Evolutionary conservation across 2,329 filamentous ascomycete species (phyloP).

Genomic region (Saccharata proteae): DNA sequence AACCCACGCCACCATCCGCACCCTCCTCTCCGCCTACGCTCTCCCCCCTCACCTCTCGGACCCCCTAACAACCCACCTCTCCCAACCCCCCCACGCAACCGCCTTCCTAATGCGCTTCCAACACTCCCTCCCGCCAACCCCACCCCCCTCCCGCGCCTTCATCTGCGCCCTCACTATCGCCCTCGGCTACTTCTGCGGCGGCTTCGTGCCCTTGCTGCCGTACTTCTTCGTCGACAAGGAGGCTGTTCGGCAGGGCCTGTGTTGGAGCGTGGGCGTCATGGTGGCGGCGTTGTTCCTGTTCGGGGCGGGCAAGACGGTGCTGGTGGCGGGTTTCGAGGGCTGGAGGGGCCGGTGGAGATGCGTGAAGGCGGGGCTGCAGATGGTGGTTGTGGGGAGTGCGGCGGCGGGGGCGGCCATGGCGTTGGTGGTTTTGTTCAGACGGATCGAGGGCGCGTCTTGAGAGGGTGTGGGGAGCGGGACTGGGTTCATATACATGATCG

Average conservation of each 20-base stretch:
- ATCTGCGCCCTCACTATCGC: conserved; percentile 54
- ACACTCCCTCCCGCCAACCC: conserved; percentile 32
- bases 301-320: conserved; percentile 34
- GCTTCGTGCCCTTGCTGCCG: conserved; percentile 35
- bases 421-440: conserved; percentile 1
- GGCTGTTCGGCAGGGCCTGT: conserved; percentile 27
- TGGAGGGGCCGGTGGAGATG: neutral
- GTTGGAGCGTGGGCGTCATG: conserved; percentile 39
- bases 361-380: neutral
- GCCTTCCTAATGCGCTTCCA: conserved; percentile 36
- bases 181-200: conserved; percentile 50
- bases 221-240: conserved; percentile 31
- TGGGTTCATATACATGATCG: too few species aligned
- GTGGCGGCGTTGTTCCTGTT: conserved; percentile 36
- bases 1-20: neutral
- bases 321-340: conserved; percentile 5
- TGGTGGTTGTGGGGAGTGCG: conserved; percentile 4
- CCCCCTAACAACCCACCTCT: neutral
- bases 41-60: neutral
- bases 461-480: too few species aligned
- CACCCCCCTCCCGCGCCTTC: conserved; percentile 31
- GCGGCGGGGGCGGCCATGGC: conserved; percentile 3
- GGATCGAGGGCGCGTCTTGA: too few species aligned
- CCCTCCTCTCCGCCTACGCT: neutral
- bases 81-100: neutral